Conservation (phyloP, 805 yeast species). For the Pichia exigua region DNA sequence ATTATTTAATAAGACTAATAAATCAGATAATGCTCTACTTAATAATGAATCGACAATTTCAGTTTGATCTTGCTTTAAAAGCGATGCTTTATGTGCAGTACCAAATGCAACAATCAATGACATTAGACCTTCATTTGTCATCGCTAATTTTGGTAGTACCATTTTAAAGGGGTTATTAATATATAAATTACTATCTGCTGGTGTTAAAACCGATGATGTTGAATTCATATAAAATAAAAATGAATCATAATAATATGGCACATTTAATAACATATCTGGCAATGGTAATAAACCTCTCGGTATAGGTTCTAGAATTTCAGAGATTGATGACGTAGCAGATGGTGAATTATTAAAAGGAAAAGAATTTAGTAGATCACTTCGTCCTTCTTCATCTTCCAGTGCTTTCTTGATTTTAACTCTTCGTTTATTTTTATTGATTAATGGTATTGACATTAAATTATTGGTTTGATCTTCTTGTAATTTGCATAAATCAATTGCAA, state of each 20-base stretch:
- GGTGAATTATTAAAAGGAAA: neutral
- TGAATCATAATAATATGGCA: constrained; percentile 52
- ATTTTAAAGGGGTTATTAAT: constrained; percentile 65
- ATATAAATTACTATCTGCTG: constrained; percentile 51
- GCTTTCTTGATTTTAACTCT: neutral
- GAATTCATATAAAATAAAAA: constrained; percentile 57
- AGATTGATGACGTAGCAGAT: constrained; percentile 13
- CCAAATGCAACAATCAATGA: constrained; percentile 49
- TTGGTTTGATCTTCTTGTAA: constrained; percentile 1
- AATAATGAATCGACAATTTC: constrained; percentile 45
- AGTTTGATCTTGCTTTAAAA: constrained; percentile 22
- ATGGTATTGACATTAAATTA: constrained; percentile 13
- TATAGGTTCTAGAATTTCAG: constrained; percentile 18
- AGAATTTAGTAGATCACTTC: neutral
- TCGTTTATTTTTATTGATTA: constrained; percentile 7
- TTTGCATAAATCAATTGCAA: constrained; percentile 5
- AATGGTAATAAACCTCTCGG: constrained; percentile 37
- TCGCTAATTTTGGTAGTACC: constrained; percentile 60
- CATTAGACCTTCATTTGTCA: constrained; percentile 48
- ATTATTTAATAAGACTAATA: constrained; percentile 43
- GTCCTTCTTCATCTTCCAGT: neutral
- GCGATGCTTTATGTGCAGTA: constrained; percentile 30
- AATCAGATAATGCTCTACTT: constrained; percentile 48
- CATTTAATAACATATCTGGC: constrained; percentile 53
- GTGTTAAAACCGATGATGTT: constrained; percentile 56